These are phyloP conservation scores for Leucoagaricus sp. DNA, from an alignment of 1,284 basidiomycete species.

Conservation along the genomic window DNA sequence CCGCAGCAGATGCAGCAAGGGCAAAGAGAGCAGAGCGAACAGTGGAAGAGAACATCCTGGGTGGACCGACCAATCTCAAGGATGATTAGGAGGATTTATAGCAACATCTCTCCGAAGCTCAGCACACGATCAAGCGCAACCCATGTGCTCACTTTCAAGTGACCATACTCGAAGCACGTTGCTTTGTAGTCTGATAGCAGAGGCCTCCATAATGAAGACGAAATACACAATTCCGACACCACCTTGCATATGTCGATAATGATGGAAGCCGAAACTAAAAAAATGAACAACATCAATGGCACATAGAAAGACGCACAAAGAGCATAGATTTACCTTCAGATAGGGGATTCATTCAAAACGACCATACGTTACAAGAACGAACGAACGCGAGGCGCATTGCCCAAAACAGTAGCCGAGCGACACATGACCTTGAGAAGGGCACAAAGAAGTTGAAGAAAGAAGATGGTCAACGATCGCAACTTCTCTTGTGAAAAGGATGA, in stretches of 20 bases:
- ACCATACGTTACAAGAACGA: not conserved
- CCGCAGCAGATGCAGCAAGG: constrained; percentile 31
- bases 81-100: not conserved
- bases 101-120: not conserved
- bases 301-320: not conserved
- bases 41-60: constrained; percentile 31
- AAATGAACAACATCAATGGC: not conserved
- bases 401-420: constrained; percentile 1
- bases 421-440: constrained; percentile 5
- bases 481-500: too few species aligned
- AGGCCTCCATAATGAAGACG: not conserved
- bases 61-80: not conserved
- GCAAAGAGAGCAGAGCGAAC: constrained; percentile 31
- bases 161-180: constrained; percentile 1
- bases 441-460: constrained; percentile 2
- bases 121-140: not conserved
- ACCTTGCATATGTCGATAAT: not conserved
- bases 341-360: not conserved
- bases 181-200: not conserved
- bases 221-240: not conserved
- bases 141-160: constrained; percentile 7
- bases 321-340: not conserved
- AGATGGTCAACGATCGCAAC: not conserved
- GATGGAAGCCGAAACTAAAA: constrained; percentile 1
- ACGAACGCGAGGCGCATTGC: not conserved